phyloP scores from a whole-genome alignment of 352 stramenopile genomes.

The Pythium monospermum region DNA sequence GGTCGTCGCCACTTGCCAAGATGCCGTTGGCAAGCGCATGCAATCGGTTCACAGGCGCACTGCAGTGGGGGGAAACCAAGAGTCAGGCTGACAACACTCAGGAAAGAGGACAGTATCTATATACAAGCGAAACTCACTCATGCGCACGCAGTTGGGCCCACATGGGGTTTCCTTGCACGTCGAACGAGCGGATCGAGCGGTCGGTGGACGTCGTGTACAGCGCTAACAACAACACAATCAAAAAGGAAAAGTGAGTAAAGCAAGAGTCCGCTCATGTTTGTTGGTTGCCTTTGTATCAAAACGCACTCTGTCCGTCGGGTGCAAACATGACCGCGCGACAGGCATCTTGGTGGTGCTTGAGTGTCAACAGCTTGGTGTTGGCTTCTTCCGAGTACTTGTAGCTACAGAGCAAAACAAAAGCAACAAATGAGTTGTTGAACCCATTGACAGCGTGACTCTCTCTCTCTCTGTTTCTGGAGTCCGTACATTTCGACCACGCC shows the following conservation, averaged over 20 bases:
- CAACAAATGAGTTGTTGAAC: background rate
- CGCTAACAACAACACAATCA: conserved; percentile 29
- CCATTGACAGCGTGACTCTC: background rate
- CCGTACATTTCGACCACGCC: conserved; percentile 80
- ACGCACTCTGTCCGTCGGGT: conserved; percentile 71
- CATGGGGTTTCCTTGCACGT: conserved; percentile 65
- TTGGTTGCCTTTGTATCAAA: background rate
- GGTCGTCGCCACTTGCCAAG: conserved; percentile 75
- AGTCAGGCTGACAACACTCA: too few species aligned
- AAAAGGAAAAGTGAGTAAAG: too few species aligned
- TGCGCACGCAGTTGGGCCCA: conserved; percentile 81
- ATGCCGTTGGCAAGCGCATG: conserved; percentile 66
- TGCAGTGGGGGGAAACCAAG: too few species aligned
- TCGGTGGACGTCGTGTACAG: conserved; percentile 75
- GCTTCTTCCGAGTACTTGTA: conserved; percentile 77
- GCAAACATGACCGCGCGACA: conserved; percentile 65
- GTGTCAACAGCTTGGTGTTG: conserved; percentile 64
- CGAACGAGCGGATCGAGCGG: conserved; percentile 80
- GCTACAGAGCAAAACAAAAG: conserved; percentile 22
- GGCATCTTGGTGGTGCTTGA: conserved; percentile 74
- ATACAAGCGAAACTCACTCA: too few species aligned
- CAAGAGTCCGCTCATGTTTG: too few species aligned
- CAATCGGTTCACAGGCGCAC: conserved; percentile 61
- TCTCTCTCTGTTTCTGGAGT: too few species aligned
- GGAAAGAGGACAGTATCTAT: too few species aligned